Evolutionary conservation across 805 yeast genomes (phyloP).

Genomic region (Millerozyma acaciae): DNA sequence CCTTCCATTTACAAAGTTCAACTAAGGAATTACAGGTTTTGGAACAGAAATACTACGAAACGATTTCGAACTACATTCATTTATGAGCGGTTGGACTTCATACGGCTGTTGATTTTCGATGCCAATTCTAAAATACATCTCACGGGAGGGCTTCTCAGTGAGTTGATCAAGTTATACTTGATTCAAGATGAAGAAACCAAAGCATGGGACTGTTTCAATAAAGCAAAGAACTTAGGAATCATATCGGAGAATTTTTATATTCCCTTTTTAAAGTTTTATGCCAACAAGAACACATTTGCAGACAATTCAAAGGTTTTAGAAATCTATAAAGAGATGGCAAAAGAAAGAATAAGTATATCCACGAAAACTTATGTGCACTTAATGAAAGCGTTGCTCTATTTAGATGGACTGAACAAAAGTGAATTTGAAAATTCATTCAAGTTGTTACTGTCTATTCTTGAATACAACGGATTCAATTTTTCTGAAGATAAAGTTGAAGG

Average conservation of each 20-base stretch:
- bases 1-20: conserved; percentile 25
- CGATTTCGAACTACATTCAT: too few species aligned
- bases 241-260: conserved; percentile 24
- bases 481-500: conserved; percentile 3
- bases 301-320: conserved; percentile 23
- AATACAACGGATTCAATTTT: conserved; percentile 25
- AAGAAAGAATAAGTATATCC: conserved; percentile 18
- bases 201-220: conserved; percentile 20
- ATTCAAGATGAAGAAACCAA: conserved; percentile 10
- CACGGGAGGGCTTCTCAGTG: conserved; percentile 17
- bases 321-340: conserved; percentile 33
- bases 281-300: conserved; percentile 13
- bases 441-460: conserved; percentile 24
- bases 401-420: conserved; percentile 14
- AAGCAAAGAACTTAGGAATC: conserved; percentile 12
- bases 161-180: conserved; percentile 23
- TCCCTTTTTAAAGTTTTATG: conserved; percentile 26
- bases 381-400: conserved; percentile 23
- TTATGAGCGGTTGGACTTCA: conserved; percentile 8
- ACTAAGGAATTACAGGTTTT: conserved; percentile 25
- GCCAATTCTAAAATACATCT: conserved; percentile 8
- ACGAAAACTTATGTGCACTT: conserved; percentile 28
- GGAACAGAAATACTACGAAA: conserved; percentile 16
- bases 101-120: conserved; percentile 11
- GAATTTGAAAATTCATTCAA: conserved; percentile 15